A percentile compares a stretch with the other conserved stretches of the same genome.
These are phyloP conservation scores for Cyclocybe cylindracea DNA, from an alignment of 768 basidiomycete species.

Conservation along the genomic window DNA sequence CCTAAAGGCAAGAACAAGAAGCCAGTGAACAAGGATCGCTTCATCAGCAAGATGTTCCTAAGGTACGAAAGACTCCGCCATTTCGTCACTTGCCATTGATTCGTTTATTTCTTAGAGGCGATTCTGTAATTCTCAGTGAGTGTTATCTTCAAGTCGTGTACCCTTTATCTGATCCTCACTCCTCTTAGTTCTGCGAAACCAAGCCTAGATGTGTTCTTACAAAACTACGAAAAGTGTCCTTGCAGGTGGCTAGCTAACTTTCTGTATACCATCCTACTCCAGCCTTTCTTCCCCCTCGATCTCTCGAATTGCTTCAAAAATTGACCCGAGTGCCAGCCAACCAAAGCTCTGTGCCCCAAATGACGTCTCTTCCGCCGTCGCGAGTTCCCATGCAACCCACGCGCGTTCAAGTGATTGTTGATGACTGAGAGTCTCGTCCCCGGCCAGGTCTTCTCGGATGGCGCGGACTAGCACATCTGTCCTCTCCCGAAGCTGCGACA, in stretches of 20 bases:
- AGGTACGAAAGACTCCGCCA: slow-evolving; percentile 48
- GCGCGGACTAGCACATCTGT: slow-evolving; percentile 51
- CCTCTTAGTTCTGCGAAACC: slow-evolving; percentile 69
- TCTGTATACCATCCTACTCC: background rate
- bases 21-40: slow-evolving; percentile 97
- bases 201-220: slow-evolving; percentile 42
- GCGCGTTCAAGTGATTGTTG: slow-evolving; percentile 45
- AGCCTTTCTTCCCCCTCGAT: slow-evolving; percentile 35
- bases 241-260: background rate
- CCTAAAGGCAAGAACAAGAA: slow-evolving; percentile 99
- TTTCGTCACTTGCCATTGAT: slow-evolving; percentile 9
- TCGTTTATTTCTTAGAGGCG: slow-evolving; percentile 59
- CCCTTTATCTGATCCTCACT: slow-evolving; percentile 28
- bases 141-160: slow-evolving; percentile 27
- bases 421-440: slow-evolving; percentile 41
- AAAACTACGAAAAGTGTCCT: background rate
- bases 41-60: slow-evolving; percentile 99
- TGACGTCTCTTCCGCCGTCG: slow-evolving; percentile 27
- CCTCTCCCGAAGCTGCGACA: slow-evolving; percentile 56
- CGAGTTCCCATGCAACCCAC: slow-evolving; percentile 59
- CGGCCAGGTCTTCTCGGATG: slow-evolving; percentile 50
- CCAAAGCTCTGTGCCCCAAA: slow-evolving; percentile 67
- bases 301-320: slow-evolving; percentile 54
- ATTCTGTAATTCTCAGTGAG: slow-evolving; percentile 96
- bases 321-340: slow-evolving; percentile 57